phyloP scores from a whole-genome alignment of 495 filamentous ascomycete genomes.

The Thermochaetoides thermophila region DNA sequence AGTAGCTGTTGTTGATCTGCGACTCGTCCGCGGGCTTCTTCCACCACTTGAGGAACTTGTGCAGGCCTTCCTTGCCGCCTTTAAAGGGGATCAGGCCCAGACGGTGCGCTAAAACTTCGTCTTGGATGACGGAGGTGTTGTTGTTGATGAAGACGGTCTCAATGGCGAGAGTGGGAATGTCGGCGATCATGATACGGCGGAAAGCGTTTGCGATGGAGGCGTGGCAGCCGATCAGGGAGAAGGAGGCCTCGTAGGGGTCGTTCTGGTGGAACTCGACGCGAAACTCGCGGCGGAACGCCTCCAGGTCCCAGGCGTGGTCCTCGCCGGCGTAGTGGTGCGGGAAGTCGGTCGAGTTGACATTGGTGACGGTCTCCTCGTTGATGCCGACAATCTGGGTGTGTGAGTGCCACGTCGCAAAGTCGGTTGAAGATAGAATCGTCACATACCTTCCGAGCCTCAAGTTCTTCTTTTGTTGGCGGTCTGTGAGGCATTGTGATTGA shows the following conservation, averaged over 20 bases:
- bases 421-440: neutral
- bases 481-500: conserved; percentile 27
- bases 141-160: conserved; percentile 81
- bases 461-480: conserved; percentile 24
- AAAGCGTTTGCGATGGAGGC: conserved; percentile 94
- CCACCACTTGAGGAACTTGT: conserved; percentile 61
- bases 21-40: conserved; percentile 29
- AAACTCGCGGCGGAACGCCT: conserved; percentile 54
- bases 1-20: conserved; percentile 25
- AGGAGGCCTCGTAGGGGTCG: conserved; percentile 55
- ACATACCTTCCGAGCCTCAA: conserved; percentile 27
- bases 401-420: neutral
- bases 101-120: conserved; percentile 83
- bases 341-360: conserved; percentile 79
- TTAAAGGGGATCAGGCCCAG: conserved; percentile 83
- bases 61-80: conserved; percentile 57
- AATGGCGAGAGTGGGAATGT: conserved; percentile 87
- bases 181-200: conserved; percentile 89
- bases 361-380: conserved; percentile 74
- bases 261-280: conserved; percentile 71
- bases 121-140: conserved; percentile 94
- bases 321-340: conserved; percentile 84
- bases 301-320: conserved; percentile 73
- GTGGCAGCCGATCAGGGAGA: conserved; percentile 84
- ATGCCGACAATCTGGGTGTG: conserved; percentile 58